Conservation (phyloP, 768 basidiomycete species). For the Leccinum variicolor region DNA sequence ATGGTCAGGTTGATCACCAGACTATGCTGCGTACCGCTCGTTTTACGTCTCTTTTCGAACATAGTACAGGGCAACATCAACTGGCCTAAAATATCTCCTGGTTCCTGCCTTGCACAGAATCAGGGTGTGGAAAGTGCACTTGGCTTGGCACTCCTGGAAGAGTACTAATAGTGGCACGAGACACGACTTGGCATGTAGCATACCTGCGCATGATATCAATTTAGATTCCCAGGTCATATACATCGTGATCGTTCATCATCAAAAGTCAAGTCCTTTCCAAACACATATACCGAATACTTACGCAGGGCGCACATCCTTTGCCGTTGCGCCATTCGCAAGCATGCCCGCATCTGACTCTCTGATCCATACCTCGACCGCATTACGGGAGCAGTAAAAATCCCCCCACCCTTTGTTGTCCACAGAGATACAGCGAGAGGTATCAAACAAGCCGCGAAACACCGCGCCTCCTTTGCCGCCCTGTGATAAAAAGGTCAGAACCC, state of each 20-base stretch:
- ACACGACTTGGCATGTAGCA: no score
- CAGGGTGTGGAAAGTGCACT: no score
- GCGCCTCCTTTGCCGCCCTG: slow-evolving; percentile 33
- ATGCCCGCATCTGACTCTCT: neutral
- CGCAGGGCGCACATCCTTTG: neutral
- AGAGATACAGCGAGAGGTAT: slow-evolving; percentile 37
- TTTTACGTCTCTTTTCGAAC: no score
- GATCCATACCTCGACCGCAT: slow-evolving; percentile 61
- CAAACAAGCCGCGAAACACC: slow-evolving; percentile 48
- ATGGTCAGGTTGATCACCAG: no score
- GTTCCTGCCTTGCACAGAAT: no score
- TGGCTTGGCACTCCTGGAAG: no score
- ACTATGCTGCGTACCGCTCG: no score
- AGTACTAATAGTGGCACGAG: no score
- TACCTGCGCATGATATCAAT: no score
- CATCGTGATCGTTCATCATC: no score
- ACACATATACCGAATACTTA: neutral
- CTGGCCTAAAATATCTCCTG: no score
- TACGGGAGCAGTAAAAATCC: slow-evolving; percentile 54
- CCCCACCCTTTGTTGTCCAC: slow-evolving; percentile 63
- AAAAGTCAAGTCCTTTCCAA: neutral
- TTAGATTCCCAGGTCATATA: neutral
- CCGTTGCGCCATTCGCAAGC: neutral
- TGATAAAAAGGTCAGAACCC: slow-evolving; percentile 3
- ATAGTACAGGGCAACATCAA: no score